These are phyloP conservation scores for Sordariomycetes sp. DNA, from an alignment of 2,329 filamentous ascomycete species.

Conservation along the genomic window DNA sequence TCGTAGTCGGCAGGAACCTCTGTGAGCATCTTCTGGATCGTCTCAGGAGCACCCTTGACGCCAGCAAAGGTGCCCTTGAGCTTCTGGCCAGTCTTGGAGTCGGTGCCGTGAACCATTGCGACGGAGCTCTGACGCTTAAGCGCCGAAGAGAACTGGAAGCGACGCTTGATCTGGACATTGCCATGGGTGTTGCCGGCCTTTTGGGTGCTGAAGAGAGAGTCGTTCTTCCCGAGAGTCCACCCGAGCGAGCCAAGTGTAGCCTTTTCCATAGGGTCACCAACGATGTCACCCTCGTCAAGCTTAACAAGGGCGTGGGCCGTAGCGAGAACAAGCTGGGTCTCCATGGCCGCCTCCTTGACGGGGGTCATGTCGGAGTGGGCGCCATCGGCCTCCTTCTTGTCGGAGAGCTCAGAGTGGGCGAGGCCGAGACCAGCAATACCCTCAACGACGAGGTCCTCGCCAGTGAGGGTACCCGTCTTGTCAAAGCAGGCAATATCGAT, in stretches of 20 bases:
- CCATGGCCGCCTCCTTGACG: slow-evolving; percentile 60
- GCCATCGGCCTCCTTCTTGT: slow-evolving; percentile 63
- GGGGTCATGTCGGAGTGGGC: slow-evolving; percentile 72
- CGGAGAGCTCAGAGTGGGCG: slow-evolving; percentile 55
- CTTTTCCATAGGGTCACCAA: slow-evolving; percentile 98
- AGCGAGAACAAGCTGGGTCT: slow-evolving; percentile 87
- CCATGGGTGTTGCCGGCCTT: slow-evolving; percentile 38
- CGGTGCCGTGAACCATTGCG: slow-evolving; percentile 66
- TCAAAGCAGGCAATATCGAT: slow-evolving; percentile 97
- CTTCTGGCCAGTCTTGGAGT: slow-evolving; percentile 66
- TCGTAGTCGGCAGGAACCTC: slow-evolving; percentile 81
- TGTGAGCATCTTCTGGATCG: slow-evolving; percentile 86
- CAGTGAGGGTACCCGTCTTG: slow-evolving; percentile 94
- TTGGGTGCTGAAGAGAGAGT: slow-evolving; percentile 60
- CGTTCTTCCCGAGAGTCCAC: slow-evolving; percentile 87
- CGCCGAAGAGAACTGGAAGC: slow-evolving; percentile 96
- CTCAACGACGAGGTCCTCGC: slow-evolving; percentile 93
- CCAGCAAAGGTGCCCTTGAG: slow-evolving; percentile 81
- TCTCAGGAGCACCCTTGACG: slow-evolving; percentile 96
- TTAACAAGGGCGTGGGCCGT: slow-evolving; percentile 94
- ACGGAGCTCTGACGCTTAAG: slow-evolving; percentile 95
- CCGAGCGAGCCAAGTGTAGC: slow-evolving; percentile 83
- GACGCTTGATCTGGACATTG: slow-evolving; percentile 85
- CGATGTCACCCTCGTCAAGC: slow-evolving; percentile 91
- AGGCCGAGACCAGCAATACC: slow-evolving; percentile 86